Conservation (phyloP, 164 flowering plant species). For the Cinnamomum micranthum region DNA sequence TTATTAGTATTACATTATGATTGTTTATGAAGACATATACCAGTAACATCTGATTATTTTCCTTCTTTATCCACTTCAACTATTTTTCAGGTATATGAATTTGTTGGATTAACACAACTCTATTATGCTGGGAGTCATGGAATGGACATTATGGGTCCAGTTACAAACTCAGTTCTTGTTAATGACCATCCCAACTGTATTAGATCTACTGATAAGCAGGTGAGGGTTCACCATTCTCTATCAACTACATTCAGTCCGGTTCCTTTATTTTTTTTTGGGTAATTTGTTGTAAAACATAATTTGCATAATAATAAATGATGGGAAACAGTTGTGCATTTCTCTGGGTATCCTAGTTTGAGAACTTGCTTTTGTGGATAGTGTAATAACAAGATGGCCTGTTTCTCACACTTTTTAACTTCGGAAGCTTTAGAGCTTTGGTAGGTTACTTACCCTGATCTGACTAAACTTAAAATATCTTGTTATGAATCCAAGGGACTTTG, state of each 20-base stretch:
- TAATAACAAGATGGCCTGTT: too few relatives aligned
- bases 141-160: constrained; percentile 90
- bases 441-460: neutral
- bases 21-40: neutral
- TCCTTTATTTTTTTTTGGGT: neutral
- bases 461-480: neutral
- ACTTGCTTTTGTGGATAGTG: too few relatives aligned
- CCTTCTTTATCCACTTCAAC: neutral
- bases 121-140: constrained; percentile 99
- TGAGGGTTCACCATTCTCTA: constrained; percentile 6
- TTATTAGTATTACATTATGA: neutral
- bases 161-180: constrained; percentile 18
- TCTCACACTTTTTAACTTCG: neutral
- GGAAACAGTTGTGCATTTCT: neutral
- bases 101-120: constrained; percentile 83
- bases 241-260: neutral
- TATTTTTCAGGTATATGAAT: constrained; percentile 58
- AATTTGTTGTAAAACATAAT: neutral
- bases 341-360: neutral
- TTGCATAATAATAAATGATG: neutral
- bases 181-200: constrained; percentile 37
- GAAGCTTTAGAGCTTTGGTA: neutral
- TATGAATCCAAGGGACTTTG: neutral
- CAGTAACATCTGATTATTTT: neutral
- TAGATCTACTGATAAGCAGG: constrained; percentile 58